Evolutionary conservation across 495 filamentous ascomycete species (phyloP), one percentile per base, ranked within the genome.

Genomic region (Mytilinidion resinicola): DNA sequence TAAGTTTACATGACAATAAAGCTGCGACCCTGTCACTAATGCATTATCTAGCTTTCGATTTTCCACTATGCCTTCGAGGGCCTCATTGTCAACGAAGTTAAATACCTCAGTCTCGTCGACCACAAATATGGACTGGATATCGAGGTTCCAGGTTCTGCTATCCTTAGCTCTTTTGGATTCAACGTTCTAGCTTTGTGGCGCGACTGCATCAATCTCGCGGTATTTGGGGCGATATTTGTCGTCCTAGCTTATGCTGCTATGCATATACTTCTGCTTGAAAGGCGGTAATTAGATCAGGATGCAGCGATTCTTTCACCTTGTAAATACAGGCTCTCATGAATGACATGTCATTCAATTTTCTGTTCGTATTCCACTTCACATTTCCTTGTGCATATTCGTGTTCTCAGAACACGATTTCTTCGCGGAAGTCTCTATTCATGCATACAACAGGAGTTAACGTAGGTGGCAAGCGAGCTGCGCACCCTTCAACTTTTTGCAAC

Each of bases 11-110:
- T 15, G 11, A 10, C 43, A 46, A 36, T 47, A 30, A 33, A 46
- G 1, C n/a, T 33, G 3, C 15, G 21, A 50, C 53, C 25, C 33
- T 11, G 15, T 53, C 14, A 10, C 34, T 15, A 41, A 35, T 3
- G 30, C 44, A 12, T 3, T 17, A 11, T 49, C 1, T 75, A 91
- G 76, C 78, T 96, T n/a, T 96, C 91, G 17, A 99, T 99, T 62
- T 99, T 97, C 82, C 93, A 99, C 70, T 99, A 96, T 69, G 93
- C 85, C 2, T 97, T 99, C 64, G 93, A 96, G 76, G 87, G 89
- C 2, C 80, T 99, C 20, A 93, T 97, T 58, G 93, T 99, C 67
- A 99, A 99, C 70, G 93, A 99, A 74, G 93, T 96, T 51, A 83
- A 85, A n/a, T 90, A 86, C 70, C 77, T 97, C 58, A 90, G 86